Evolutionary conservation across 2,329 filamentous ascomycete species (phyloP).

Genomic region (Xylaria sp.): DNA sequence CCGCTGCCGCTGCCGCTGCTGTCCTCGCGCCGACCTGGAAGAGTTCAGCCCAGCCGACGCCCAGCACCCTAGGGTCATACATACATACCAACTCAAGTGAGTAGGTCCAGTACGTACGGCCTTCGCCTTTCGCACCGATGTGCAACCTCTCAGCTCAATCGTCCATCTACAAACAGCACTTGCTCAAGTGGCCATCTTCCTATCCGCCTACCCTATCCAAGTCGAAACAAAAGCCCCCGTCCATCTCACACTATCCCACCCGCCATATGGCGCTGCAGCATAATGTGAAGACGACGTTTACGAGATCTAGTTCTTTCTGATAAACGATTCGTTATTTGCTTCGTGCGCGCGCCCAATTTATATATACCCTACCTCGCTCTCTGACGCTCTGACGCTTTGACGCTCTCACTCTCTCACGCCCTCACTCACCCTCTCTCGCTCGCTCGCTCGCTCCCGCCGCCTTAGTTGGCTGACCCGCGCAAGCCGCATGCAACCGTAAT

Average conservation of each 20-base stretch:
- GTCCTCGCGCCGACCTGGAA: conserved; percentile 8
- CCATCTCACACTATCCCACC: conserved; percentile 13
- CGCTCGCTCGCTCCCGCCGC: neutral
- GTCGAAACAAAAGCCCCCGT: conserved; percentile 1
- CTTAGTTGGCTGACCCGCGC: conserved; percentile 21
- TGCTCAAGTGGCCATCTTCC: conserved; percentile 11
- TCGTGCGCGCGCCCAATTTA: too few species aligned
- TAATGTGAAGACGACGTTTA: conserved; percentile 20
- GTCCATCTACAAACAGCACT: conserved; percentile 2
- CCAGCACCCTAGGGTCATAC: neutral
- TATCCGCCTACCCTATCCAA: conserved; percentile 1
- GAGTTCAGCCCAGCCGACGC: neutral
- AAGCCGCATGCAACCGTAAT: conserved; percentile 39
- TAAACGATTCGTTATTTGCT: conserved; percentile 3
- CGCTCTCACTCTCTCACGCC: conserved; percentile 1
- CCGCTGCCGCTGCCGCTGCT: conserved; percentile 12
- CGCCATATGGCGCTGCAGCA: conserved; percentile 19
- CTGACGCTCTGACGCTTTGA: too few species aligned
- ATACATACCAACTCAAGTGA: conserved; percentile 17
- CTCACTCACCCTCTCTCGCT: neutral
- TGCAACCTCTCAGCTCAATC: neutral
- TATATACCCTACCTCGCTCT: too few species aligned
- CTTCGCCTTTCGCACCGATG: neutral
- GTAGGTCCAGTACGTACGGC: too few species aligned
- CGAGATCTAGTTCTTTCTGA: conserved; percentile 13